These are phyloP conservation scores for Toxoplasma gondii DNA, from an alignment of 169 alveolate species.

Conservation along the genomic window DNA sequence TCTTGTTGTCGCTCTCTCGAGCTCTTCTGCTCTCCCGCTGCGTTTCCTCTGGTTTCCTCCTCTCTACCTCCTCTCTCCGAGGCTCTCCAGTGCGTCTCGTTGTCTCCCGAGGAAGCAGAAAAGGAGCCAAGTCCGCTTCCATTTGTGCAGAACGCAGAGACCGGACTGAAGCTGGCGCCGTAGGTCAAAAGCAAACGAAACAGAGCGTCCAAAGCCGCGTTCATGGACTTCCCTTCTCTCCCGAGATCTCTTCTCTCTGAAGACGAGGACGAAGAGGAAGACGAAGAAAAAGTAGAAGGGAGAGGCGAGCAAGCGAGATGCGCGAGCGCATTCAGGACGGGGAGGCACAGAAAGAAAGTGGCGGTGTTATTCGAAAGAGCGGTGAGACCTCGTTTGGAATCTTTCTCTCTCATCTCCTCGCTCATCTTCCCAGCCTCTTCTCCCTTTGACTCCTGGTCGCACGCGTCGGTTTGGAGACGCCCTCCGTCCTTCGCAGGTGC, in stretches of 20 bases:
- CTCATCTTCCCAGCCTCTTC: too few relatives aligned
- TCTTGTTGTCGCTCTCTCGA: too few relatives aligned
- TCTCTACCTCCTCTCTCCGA: too few relatives aligned
- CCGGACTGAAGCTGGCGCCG: neutral
- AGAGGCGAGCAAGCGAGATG: neutral
- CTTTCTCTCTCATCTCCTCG: too few relatives aligned
- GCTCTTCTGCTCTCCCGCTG: too few relatives aligned
- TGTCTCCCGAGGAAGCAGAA: too few relatives aligned
- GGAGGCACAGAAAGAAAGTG: neutral
- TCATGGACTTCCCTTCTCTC: neutral
- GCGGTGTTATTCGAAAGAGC: neutral
- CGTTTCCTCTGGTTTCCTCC: too few relatives aligned
- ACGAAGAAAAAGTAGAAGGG: neutral
- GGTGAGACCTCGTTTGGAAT: neutral
- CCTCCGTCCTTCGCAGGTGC: neutral
- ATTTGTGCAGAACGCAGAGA: neutral
- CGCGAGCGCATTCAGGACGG: neutral
- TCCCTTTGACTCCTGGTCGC: neutral
- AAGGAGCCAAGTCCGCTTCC: too few relatives aligned
- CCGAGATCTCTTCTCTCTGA: neutral
- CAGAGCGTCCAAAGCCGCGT: neutral
- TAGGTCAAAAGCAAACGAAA: neutral
- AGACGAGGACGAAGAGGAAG: neutral
- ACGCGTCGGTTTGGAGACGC: neutral
- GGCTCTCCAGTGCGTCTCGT: too few relatives aligned